Evolutionary conservation across 2,329 filamentous ascomycete genomes (phyloP).

Genomic region (Colletotrichum acutatum): DNA sequence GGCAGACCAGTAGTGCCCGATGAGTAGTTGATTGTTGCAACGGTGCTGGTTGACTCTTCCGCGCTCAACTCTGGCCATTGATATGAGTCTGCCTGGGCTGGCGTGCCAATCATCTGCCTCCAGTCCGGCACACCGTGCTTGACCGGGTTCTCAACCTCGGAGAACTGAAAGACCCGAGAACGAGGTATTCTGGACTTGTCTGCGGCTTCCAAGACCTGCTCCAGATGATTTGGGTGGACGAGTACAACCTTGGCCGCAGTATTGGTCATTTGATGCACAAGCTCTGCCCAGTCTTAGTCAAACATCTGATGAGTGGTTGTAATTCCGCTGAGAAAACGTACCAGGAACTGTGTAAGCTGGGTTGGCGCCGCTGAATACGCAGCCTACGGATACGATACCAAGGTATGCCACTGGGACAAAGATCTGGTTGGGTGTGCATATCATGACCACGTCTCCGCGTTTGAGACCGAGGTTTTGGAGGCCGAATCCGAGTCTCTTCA

Average conservation of each 20-base stretch:
- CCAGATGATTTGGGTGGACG: conserved; percentile 58
- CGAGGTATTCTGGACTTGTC: conserved; percentile 51
- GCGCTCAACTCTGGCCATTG: conserved; percentile 51
- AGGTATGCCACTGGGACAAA: conserved; percentile 65
- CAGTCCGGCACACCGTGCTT: conserved; percentile 53
- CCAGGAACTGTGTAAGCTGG: conserved; percentile 61
- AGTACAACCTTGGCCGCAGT: conserved; percentile 61
- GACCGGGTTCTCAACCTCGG: conserved; percentile 48
- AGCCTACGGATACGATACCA: conserved; percentile 62
- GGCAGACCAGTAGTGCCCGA: conserved; percentile 63
- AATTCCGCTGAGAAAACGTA: conserved; percentile 39
- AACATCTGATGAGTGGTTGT: background rate
- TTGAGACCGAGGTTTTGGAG: conserved; percentile 57
- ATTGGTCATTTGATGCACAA: conserved; percentile 62
- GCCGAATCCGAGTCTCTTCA: conserved; percentile 61
- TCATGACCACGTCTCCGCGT: conserved; percentile 62
- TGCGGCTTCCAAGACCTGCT: conserved; percentile 55
- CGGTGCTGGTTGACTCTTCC: conserved; percentile 46
- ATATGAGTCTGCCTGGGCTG: conserved; percentile 48
- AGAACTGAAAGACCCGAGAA: conserved; percentile 59
- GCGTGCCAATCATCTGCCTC: conserved; percentile 50
- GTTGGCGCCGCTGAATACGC: conserved; percentile 65
- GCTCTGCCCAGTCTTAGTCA: conserved; percentile 49
- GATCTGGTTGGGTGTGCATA: conserved; percentile 65
- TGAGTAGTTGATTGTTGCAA: conserved; percentile 61